Evolutionary conservation across 179 eudicot genomes (phyloP).

Genomic region (Camellia oleifera): DNA sequence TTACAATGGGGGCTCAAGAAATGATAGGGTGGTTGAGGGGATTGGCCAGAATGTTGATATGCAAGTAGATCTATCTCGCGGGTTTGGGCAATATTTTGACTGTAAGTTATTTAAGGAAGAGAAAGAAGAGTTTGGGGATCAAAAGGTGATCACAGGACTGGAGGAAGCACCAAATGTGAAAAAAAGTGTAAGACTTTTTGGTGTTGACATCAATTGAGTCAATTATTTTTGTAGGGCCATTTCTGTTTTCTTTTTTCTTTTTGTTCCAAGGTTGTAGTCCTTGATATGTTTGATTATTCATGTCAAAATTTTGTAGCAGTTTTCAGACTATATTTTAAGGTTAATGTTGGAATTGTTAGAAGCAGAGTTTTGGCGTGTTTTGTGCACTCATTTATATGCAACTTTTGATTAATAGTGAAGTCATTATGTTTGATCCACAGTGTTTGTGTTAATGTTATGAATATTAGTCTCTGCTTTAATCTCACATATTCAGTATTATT

Average conservation of each 20-base stretch:
- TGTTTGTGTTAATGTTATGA: neutral
- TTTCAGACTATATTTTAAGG: too few relatives aligned
- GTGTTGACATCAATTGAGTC: constrained; percentile 19
- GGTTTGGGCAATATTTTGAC: neutral
- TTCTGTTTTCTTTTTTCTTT: too few relatives aligned
- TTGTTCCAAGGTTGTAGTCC: too few relatives aligned
- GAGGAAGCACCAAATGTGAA: neutral
- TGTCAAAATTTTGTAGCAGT: too few relatives aligned
- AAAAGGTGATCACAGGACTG: neutral
- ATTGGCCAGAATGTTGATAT: neutral
- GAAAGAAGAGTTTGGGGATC: neutral
- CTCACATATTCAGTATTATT: neutral
- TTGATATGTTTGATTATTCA: too few relatives aligned
- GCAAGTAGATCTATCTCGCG: neutral
- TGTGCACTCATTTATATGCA: too few relatives aligned
- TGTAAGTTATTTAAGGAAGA: neutral
- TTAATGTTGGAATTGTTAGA: too few relatives aligned
- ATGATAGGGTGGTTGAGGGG: neutral
- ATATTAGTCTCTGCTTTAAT: neutral
- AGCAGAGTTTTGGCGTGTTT: too few relatives aligned
- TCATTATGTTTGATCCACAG: neutral
- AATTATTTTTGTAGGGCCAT: too few relatives aligned
- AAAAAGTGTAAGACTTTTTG: constrained; percentile 37
- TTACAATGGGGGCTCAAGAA: neutral
- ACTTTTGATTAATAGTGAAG: too few relatives aligned